Base-by-base conservation (phyloP, 2,329 filamentous ascomycete species). In the Onygena corvina region DNA sequence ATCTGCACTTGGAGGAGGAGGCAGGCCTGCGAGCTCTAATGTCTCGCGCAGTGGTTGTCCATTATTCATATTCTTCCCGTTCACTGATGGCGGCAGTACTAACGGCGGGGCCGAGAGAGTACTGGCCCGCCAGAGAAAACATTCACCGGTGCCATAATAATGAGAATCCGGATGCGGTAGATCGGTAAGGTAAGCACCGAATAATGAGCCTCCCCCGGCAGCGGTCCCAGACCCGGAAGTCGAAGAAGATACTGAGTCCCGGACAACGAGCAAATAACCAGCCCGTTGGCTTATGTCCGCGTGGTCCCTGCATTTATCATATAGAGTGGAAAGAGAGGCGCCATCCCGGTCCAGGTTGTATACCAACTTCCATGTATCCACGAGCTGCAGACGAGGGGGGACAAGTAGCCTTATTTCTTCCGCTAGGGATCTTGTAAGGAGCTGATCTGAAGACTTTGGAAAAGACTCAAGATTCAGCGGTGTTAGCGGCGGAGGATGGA, bases 111-210 rank as follows among this genome's bases (percentile, higher is more conserved):
- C 67, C 1, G 80, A 72, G 29, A 89, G 71, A 3, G 83, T 68
- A 38, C 80, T 80, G 0, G 85, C 83, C 44, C 84, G 79, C 86
- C 86, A 93, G 55, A 93, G 77, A 66, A 93, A 98, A 67, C 90
- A 96, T 67, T 98, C 92, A 59, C 92, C 92, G 9, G 87, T 95
- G 60, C 92, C 92, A 65, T 86, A 98, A 72, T 94, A 98, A 55
- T 89, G 84, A 2, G 86, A 70, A 1, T 80, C 73, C 0, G 87
- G 86, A 58, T 84, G 85, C 8, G 90, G 89, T 46, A 84, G 75
- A 64, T 98, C 90, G 47, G 87, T 93, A 48, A 96, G 79, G 65
- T 96, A 96, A 48, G 89, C 89, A 61, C 92, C 92, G 64, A 98
- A 98, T 35, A 87, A 76, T 21, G 67, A 61, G 44, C 63, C 61